Base-by-base conservation (phyloP, 129 eudicot species). In the Pulicaria dysenterica region DNA sequence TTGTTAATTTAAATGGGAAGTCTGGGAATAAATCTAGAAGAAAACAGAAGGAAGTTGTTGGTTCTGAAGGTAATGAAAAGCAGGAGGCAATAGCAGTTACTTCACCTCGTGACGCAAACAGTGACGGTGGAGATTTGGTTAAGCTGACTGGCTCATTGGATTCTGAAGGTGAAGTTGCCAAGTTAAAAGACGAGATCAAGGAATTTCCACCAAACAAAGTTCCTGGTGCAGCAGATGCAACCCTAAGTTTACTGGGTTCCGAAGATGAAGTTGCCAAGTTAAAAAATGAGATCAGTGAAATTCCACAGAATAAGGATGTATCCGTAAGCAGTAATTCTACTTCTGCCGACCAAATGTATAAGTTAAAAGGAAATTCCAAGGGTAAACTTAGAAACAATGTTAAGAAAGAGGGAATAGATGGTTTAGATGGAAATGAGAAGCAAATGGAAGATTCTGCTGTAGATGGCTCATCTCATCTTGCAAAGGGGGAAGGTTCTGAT, bases 361-460 rank as follows among this genome's bases (percentile, higher is more conserved):
- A 69, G 83, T 50, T 72, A 36, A 80, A 54, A 43, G 73, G 76
- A n/a, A 73, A 47, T 39, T 64, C 80, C 54, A 71, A 81, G 17
- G 47, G 55, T 69, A 73, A 73, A 11, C 48, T 63, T 62, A 77
- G 70, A 67, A 64, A 43, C 31, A 85, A 75, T 67, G 80, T 37
- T 38, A 84, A 82, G 78, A 77, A 79, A 47, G 81, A 47, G 31
- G 79, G 41, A 54, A 59, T 50, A 62, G 75, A 55, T 54, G 83
- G 62, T 54, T 58, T 19, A 17, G 83, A 80, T 50, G 79, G 59
- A 50, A 72, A 54, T 38, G 76, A 58, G 75, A 82, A 65, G 48
- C 50, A 17, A 49, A 64, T 31, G 60, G 57, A 61, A 54, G 81
- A 64, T 57, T 74, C 83, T 58, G 76, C 65, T 31, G 76, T 38